These are phyloP conservation scores for Luffa acutangula DNA, from an alignment of 306 rosid genomes.

Conservation along the genomic window DNA sequence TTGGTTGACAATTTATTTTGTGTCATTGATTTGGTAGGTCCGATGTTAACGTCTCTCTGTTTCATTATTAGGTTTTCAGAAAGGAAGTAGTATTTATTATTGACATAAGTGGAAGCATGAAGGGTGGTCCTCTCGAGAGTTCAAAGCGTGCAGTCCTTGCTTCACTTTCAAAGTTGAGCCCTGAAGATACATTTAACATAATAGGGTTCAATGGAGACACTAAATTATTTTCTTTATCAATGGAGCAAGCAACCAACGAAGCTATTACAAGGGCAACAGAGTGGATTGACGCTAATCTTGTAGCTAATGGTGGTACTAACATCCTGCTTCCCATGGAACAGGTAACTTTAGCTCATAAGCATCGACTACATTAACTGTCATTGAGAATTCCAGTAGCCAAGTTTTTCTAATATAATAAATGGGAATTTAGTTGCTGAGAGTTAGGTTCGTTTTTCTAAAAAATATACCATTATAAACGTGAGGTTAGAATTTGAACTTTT, in stretches of 20 bases:
- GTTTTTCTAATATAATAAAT: background rate
- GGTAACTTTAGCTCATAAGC: constrained; percentile 22
- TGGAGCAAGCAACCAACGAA: constrained; percentile 56
- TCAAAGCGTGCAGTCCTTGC: constrained; percentile 54
- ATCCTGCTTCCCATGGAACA: constrained; percentile 67
- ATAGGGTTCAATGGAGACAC: constrained; percentile 54
- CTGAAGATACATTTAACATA: constrained; percentile 67
- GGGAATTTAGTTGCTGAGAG: background rate
- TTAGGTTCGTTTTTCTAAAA: background rate
- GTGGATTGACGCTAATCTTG: constrained; percentile 42
- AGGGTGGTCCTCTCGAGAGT: constrained; percentile 63
- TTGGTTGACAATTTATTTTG: background rate
- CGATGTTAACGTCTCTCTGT: background rate
- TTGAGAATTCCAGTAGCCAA: background rate
- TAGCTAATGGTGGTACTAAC: constrained; percentile 68
- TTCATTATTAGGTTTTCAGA: constrained; percentile 45
- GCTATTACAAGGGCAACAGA: constrained; percentile 47
- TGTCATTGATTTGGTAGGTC: background rate
- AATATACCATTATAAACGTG: background rate
- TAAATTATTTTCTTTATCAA: constrained; percentile 44
- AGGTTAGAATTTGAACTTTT: background rate
- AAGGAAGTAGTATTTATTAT: constrained; percentile 71
- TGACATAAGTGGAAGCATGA: constrained; percentile 86
- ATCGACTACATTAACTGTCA: background rate
- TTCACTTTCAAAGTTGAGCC: constrained; percentile 52